Conservation (phyloP, 805 yeast genomes). For the Suhomyces sp. region DNA sequence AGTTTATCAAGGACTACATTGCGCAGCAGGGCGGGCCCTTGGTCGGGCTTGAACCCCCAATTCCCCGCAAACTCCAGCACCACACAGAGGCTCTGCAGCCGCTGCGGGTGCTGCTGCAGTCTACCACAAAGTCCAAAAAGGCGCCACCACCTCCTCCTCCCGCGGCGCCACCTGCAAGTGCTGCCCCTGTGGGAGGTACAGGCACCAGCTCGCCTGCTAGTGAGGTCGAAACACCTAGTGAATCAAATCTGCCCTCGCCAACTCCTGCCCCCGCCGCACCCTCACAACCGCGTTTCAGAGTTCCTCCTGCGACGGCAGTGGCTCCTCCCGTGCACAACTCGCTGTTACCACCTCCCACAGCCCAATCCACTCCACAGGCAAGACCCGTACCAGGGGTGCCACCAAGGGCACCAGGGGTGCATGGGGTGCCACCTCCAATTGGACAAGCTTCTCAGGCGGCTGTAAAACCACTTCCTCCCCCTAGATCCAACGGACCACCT, state of each 20-base stretch:
- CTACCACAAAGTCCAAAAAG: slow-evolving; percentile 21
- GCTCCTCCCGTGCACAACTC: slow-evolving; percentile 28
- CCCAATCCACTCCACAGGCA: slow-evolving; percentile 2
- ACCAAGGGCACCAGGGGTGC: slow-evolving; percentile 5
- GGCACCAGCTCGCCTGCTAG: slow-evolving; percentile 3
- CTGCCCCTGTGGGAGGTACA: slow-evolving; percentile 5
- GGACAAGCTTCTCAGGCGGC: slow-evolving; percentile 2
- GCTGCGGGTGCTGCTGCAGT: slow-evolving; percentile 21
- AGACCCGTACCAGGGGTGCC: slow-evolving; percentile 6
- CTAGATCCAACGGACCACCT: slow-evolving; percentile 9
- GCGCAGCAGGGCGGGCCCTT: slow-evolving; percentile 73
- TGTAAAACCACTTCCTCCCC: slow-evolving; percentile 1
- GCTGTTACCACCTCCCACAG: slow-evolving; percentile 16
- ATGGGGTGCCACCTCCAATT: slow-evolving; percentile 14
- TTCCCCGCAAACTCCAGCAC: slow-evolving; percentile 59
- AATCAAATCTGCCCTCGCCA: slow-evolving; percentile 6
- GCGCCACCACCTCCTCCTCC: slow-evolving; percentile 40
- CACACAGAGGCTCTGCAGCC: slow-evolving; percentile 21
- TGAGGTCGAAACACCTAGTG: slow-evolving; percentile 1
- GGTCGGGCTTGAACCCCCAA: slow-evolving; percentile 81
- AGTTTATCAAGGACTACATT: slow-evolving; percentile 77
- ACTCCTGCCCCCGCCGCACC: slow-evolving; percentile 10
- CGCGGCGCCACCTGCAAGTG: slow-evolving; percentile 11
- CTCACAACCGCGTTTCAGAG: slow-evolving; percentile 28
- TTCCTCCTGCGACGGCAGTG: slow-evolving; percentile 33